Percentiles rank a stretch among this genome's conserved stretches.
Evolutionary conservation across 441 rosid genomes (phyloP).

Genomic region (Metrosideros polymorpha): DNA sequence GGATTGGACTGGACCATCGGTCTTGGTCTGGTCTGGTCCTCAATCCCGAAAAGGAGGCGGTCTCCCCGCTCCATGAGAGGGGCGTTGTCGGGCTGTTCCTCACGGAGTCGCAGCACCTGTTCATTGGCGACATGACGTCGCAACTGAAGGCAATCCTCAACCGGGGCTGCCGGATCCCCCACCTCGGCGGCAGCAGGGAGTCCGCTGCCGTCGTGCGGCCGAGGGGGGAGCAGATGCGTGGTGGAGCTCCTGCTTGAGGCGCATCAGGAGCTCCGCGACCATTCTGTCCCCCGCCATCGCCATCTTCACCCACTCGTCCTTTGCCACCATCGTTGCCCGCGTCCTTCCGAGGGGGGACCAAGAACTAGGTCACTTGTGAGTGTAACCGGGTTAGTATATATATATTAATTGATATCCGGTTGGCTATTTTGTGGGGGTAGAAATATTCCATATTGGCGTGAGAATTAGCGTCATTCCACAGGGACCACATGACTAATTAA

Average conservation of each 20-base stretch:
- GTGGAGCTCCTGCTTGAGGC: conserved; percentile 43
- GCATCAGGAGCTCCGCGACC: conserved; percentile 66
- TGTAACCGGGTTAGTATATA: too few relatives aligned
- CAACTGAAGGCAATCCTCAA: conserved; percentile 33
- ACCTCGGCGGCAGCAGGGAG: conserved; percentile 20
- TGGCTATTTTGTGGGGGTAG: too few relatives aligned
- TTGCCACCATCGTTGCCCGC: conserved; percentile 8
- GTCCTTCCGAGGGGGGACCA: too few relatives aligned
- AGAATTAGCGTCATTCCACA: background rate
- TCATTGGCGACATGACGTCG: conserved; percentile 19
- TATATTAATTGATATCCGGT: background rate
- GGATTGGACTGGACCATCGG: too few relatives aligned
- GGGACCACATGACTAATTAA: background rate
- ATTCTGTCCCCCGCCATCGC: conserved; percentile 72
- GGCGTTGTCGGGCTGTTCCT: conserved; percentile 90
- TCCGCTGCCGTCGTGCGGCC: conserved; percentile 6
- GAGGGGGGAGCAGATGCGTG: background rate
- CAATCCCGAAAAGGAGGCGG: too few relatives aligned
- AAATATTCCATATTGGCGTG: too few relatives aligned
- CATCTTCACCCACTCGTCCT: conserved; percentile 66
- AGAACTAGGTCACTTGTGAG: too few relatives aligned
- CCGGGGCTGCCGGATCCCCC: conserved; percentile 79
- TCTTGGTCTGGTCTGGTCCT: too few relatives aligned
- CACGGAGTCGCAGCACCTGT: conserved; percentile 37
- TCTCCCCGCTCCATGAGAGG: conserved; percentile 74